phyloP scores from a whole-genome alignment of 805 yeast species.

The Yarrowia keelungensis region DNA sequence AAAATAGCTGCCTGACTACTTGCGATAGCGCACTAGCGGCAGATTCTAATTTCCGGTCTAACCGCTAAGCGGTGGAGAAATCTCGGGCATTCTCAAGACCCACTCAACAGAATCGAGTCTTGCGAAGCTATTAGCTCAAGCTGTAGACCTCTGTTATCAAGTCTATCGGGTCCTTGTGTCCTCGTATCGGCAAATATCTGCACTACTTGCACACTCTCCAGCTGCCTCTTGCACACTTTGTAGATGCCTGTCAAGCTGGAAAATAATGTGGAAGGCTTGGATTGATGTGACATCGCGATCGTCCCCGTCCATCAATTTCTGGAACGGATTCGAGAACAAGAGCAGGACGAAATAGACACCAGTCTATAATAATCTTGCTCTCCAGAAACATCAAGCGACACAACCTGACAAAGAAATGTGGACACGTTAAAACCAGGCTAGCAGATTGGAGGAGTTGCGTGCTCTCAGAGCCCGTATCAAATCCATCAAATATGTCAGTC shows the following conservation, averaged over 20 bases:
- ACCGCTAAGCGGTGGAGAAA: not conserved
- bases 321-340: constrained; percentile 1
- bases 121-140: not conserved
- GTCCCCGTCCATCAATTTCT: not conserved
- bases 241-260: not conserved
- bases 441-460: not conserved
- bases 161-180: too few relatives aligned
- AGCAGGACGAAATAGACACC: not conserved
- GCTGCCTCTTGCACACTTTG: not conserved
- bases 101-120: not conserved
- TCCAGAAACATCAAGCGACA: constrained; percentile 1
- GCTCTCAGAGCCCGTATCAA: not conserved
- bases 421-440: not conserved
- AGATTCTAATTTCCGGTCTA: constrained; percentile 12
- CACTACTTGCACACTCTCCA: too few relatives aligned
- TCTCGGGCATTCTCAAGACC: constrained; percentile 7
- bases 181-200: too few relatives aligned
- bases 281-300: constrained; percentile 7
- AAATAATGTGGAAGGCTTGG: not conserved
- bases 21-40: constrained; percentile 22
- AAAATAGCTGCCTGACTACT: not conserved
- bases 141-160: not conserved
- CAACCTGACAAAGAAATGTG: not conserved
- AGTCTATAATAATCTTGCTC: not conserved
- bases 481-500: not conserved